Evolutionary conservation across 805 yeast species (phyloP).

Genomic region (Myxozyma sirexii): DNA sequence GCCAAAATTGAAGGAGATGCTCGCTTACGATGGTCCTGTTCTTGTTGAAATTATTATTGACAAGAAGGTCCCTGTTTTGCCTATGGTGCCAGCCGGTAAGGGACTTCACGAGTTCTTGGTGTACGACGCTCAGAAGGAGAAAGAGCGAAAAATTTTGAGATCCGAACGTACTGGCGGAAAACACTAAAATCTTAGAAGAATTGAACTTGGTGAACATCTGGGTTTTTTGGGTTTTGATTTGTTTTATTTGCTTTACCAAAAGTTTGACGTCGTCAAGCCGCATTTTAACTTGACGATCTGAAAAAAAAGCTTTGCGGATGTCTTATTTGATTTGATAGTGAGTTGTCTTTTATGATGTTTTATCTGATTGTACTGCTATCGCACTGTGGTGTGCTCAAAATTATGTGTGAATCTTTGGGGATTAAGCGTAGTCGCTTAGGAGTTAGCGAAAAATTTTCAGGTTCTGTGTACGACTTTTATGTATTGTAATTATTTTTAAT

Average conservation of each 20-base stretch:
- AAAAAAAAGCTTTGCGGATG: neutral
- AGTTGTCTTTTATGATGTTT: neutral
- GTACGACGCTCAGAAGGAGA: constrained; percentile 81
- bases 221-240: neutral
- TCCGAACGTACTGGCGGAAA: constrained; percentile 28
- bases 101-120: constrained; percentile 89
- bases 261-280: neutral
- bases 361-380: neutral
- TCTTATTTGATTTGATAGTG: neutral
- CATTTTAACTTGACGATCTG: neutral
- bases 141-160: constrained; percentile 44
- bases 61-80: constrained; percentile 90
- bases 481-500: neutral
- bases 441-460: constrained; percentile 4
- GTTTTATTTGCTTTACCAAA: neutral
- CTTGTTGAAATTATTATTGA: constrained; percentile 89
- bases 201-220: neutral
- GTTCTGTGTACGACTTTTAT: neutral
- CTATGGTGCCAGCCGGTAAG: constrained; percentile 97
- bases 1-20: constrained; percentile 63
- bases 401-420: constrained; percentile 4
- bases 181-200: constrained; percentile 1
- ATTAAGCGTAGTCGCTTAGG: neutral
- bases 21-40: constrained; percentile 80
- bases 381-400: neutral